phyloP scores from a whole-genome alignment of 352 stramenopile species.

The Globisporangium okanoganense region DNA sequence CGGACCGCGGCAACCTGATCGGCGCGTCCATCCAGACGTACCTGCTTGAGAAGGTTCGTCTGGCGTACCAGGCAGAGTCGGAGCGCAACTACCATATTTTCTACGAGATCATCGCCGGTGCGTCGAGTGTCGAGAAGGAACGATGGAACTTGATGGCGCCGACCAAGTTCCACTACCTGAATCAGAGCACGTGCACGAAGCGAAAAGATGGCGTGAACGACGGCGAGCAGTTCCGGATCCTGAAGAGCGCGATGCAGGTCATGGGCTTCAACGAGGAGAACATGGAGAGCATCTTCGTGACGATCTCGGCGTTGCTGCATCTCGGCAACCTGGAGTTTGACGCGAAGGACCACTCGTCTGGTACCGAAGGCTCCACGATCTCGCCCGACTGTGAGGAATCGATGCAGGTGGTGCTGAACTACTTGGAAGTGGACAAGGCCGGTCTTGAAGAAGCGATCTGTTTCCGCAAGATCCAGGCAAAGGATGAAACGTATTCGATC shows the following conservation, averaged over 20 bases:
- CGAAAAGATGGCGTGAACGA: slow-evolving; percentile 90
- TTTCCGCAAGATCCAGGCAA: slow-evolving; percentile 91
- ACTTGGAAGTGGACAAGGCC: slow-evolving; percentile 85
- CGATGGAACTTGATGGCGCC: slow-evolving; percentile 54
- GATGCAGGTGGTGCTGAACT: slow-evolving; percentile 76
- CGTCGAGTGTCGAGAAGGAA: slow-evolving; percentile 52
- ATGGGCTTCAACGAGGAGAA: slow-evolving; percentile 89
- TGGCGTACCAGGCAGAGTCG: slow-evolving; percentile 90
- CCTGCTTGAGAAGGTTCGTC: slow-evolving; percentile 94
- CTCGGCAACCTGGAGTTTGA: slow-evolving; percentile 94
- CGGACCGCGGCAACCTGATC: slow-evolving; percentile 59
- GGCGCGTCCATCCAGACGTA: slow-evolving; percentile 95
- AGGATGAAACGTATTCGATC: slow-evolving; percentile 89
- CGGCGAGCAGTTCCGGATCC: slow-evolving; percentile 74
- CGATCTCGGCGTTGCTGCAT: slow-evolving; percentile 91
- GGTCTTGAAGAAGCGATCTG: slow-evolving; percentile 90
- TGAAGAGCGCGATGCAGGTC: slow-evolving; percentile 77
- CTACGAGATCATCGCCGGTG: slow-evolving; percentile 90
- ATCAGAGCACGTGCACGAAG: slow-evolving; percentile 82
- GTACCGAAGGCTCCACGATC: slow-evolving; percentile 71
- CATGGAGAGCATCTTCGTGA: slow-evolving; percentile 89
- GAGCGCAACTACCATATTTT: slow-evolving; percentile 98
- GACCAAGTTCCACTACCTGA: slow-evolving; percentile 87
- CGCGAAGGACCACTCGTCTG: slow-evolving; percentile 46
- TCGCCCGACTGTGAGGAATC: slow-evolving; percentile 44